Evolutionary conservation across 2,329 filamentous ascomycete species (phyloP).

Genomic region (Fusarium citri): DNA sequence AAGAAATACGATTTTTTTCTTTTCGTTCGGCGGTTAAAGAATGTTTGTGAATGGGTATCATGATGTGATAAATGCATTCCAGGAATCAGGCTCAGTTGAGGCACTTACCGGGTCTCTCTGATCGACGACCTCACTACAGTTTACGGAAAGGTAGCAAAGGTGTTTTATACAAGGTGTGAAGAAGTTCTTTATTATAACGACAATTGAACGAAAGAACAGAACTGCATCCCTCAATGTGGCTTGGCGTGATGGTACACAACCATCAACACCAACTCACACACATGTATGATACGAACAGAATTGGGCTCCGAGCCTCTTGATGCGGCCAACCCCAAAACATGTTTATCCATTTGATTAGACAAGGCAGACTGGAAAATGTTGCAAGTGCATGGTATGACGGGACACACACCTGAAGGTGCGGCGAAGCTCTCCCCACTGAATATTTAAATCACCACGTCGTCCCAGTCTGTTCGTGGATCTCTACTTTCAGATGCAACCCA

Average conservation of each 20-base stretch:
- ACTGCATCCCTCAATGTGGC: accelerated
- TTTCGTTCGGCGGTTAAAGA: not conserved
- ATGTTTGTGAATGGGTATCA: not conserved
- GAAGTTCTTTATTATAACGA: not conserved
- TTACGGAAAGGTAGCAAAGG: not conserved
- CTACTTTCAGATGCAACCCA: not conserved
- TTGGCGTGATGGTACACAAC: not conserved
- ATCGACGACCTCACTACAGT: not conserved
- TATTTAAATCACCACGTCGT: not conserved
- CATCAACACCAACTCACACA: not conserved
- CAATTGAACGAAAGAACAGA: not conserved
- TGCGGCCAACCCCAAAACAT: too few relatives aligned
- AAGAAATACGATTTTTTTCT: not conserved
- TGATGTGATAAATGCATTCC: not conserved
- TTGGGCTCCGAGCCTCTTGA: accelerated
- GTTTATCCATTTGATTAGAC: not conserved
- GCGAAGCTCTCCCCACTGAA: not conserved
- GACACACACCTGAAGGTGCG: not conserved
- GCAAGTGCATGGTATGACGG: not conserved
- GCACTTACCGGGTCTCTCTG: not conserved
- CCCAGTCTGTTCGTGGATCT: not conserved
- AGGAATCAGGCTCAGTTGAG: not conserved
- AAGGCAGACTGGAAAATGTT: not conserved
- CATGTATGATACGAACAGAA: not conserved
- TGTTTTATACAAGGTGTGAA: too few relatives aligned